These are phyloP conservation scores for Ceratocystis ficicola DNA, from an alignment of 2,329 filamentous ascomycete genomes.

Conservation along the genomic window DNA sequence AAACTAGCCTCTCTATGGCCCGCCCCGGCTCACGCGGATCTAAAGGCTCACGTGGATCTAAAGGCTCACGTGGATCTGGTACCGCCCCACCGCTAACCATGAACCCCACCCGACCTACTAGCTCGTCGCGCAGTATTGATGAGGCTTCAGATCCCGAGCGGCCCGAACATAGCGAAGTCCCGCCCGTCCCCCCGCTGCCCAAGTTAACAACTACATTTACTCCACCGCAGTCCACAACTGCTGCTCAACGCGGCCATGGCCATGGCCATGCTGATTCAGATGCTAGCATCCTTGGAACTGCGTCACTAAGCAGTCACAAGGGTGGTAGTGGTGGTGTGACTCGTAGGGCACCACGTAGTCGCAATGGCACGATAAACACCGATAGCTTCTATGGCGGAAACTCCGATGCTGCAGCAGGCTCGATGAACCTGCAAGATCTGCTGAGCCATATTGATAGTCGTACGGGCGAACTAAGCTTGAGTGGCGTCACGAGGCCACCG, in stretches of 20 bases:
- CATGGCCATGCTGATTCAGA: constrained; percentile 21
- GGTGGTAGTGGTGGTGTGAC: constrained; percentile 8
- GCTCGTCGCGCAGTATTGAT: constrained; percentile 23
- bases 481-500: constrained; percentile 38
- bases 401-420: constrained; percentile 17
- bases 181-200: constrained; percentile 46
- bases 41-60: constrained; percentile 21
- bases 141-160: constrained; percentile 26
- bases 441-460: constrained; percentile 41
- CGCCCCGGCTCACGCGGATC: constrained; percentile 28
- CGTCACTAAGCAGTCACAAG: constrained; percentile 16
- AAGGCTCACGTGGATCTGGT: constrained; percentile 21
- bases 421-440: constrained; percentile 39
- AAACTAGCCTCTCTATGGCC: constrained; percentile 27
- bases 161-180: constrained; percentile 34
- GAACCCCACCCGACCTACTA: constrained; percentile 29
- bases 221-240: constrained; percentile 22
- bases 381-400: constrained; percentile 19
- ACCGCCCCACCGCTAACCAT: constrained; percentile 31
- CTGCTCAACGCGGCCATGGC: too few species aligned
- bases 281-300: constrained; percentile 16
- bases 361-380: constrained; percentile 14
- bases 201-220: constrained; percentile 25
- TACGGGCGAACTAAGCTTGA: constrained; percentile 35
- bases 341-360: constrained; percentile 17